Percentiles rank a stretch among this genome's conserved stretches.
These are phyloP conservation scores for Neocallimastix lanati DNA, from an alignment of 192 early-diverging fungal species.

Conservation along the genomic window DNA sequence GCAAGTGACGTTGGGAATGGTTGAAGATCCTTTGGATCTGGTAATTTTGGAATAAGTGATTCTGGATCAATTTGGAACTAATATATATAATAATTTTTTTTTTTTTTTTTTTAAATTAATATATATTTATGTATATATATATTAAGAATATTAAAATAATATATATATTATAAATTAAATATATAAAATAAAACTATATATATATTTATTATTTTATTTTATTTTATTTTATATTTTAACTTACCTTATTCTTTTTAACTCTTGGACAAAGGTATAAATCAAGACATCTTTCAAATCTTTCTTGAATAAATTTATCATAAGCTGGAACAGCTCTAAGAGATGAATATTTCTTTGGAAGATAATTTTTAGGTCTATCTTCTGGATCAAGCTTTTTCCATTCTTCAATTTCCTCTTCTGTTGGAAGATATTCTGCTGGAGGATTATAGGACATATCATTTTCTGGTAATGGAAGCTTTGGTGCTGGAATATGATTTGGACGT, in stretches of 20 bases:
- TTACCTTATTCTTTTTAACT: slow-evolving; percentile 58
- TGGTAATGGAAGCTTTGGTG: slow-evolving; percentile 75
- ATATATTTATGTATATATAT: neutral
- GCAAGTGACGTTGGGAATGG: slow-evolving; percentile 77
- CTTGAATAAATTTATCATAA: slow-evolving; percentile 76
- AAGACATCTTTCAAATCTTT: slow-evolving; percentile 88
- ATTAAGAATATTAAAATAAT: too few species aligned
- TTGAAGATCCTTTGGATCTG: slow-evolving; percentile 78
- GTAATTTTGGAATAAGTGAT: slow-evolving; percentile 84
- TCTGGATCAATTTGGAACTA: slow-evolving; percentile 76
- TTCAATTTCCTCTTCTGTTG: slow-evolving; percentile 55
- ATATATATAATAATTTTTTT: slow-evolving; percentile 4
- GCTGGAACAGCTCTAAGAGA: slow-evolving; percentile 67
- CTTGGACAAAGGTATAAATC: slow-evolving; percentile 94
- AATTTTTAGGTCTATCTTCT: slow-evolving; percentile 49
- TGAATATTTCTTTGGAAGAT: slow-evolving; percentile 43
- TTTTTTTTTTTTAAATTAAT: neutral
- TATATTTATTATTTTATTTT: too few species aligned
- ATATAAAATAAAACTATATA: too few species aligned
- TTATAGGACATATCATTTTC: slow-evolving; percentile 91
- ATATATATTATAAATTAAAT: too few species aligned
- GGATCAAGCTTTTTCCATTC: slow-evolving; percentile 65
- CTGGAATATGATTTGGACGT: slow-evolving; percentile 56
- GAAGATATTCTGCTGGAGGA: slow-evolving; percentile 85
- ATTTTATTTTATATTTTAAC: neutral